Base-by-base conservation (phyloP, 2,329 filamentous ascomycete genomes). In the Alternaria ventricosa region DNA sequence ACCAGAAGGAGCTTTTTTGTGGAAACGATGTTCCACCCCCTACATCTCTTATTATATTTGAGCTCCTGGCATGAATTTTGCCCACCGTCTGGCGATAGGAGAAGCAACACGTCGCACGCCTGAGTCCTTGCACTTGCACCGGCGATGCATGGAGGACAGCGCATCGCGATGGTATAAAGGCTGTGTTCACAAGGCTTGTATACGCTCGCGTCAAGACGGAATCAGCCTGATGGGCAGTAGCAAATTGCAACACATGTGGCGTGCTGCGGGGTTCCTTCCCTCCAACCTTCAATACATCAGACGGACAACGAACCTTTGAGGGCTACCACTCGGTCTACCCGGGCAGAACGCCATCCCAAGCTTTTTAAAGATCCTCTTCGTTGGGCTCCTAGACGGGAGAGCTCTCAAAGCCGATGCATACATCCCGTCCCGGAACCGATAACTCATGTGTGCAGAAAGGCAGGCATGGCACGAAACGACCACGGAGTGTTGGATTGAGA, bases 401-500 rank as follows among this genome's bases (percentile, higher is more conserved):
- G n/a, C 1, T n/a, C 33, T 36, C 0, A 0, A n/a, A 9, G 33
- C 0, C 1, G 7, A n/a, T 0, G 33, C 33, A n/a, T 36, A 9
- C 4, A 36, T 36, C 33, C 33, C 7, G 15, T 36, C 33, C 33
- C 7, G 33, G 33, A 36, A n/a, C 33, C 4, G 15, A 36, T 9
- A 36, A 36, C 13, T 36, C 15, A 36, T 4, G 33, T 27, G 25
- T 36, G 30, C 9, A 36, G 33, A 36, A 36, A n/a, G 15, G 33
- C 33, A 36, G 33, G 0, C 33, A 36, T 36, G 33, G 0, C 15
- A 36, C 33, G 7, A 36, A 36, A 0, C 33, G 15, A 36, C 33
- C 33, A 36, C 33, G 33, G n/a, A 36, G 33, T 36, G n/a, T 9
- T 36, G 15, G 33, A 5, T n/a, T 36, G 1, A 36, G 33, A 36